Evolutionary conservation across 2,329 filamentous ascomycete species (phyloP).

Genomic region (Hymenoscyphus salicellus): DNA sequence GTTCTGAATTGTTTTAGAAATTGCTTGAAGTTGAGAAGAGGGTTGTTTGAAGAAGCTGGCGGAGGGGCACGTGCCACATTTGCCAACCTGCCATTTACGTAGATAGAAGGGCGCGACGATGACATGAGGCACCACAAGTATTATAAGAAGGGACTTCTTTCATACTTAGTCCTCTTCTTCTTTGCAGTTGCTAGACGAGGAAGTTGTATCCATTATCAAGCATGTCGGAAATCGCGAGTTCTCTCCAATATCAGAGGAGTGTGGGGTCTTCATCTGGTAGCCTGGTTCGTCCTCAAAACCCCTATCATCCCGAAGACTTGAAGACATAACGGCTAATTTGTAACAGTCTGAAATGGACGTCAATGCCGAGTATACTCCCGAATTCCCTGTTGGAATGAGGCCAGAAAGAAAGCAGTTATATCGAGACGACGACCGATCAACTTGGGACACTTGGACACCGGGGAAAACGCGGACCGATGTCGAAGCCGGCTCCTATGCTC

Average conservation of each 20-base stretch:
- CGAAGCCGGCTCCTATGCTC: constrained; percentile 16
- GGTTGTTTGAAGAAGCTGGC: not conserved
- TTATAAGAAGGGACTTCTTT: not conserved
- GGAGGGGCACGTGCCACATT: not conserved
- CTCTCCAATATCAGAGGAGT: constrained; percentile 7
- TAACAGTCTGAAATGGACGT: constrained; percentile 14
- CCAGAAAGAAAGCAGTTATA: constrained; percentile 22
- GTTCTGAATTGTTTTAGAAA: not conserved
- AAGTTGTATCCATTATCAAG: not conserved
- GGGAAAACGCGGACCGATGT: constrained; percentile 12
- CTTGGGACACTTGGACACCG: constrained; percentile 23
- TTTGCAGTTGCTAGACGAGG: not conserved
- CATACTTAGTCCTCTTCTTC: not conserved
- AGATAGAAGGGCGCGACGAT: not conserved
- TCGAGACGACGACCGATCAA: constrained; percentile 18
- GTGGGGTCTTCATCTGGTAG: not conserved
- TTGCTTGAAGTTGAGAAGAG: not conserved
- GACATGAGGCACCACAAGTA: not conserved
- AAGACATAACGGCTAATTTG: not conserved
- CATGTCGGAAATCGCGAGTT: constrained; percentile 2
- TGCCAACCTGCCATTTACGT: not conserved
- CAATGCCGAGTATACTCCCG: constrained; percentile 15
- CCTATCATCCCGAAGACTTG: not conserved
- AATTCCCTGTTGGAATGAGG: constrained; percentile 8
- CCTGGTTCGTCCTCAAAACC: not conserved